phyloP scores from a whole-genome alignment of 2,329 filamentous ascomycete species.

The Alternaria longipes region DNA sequence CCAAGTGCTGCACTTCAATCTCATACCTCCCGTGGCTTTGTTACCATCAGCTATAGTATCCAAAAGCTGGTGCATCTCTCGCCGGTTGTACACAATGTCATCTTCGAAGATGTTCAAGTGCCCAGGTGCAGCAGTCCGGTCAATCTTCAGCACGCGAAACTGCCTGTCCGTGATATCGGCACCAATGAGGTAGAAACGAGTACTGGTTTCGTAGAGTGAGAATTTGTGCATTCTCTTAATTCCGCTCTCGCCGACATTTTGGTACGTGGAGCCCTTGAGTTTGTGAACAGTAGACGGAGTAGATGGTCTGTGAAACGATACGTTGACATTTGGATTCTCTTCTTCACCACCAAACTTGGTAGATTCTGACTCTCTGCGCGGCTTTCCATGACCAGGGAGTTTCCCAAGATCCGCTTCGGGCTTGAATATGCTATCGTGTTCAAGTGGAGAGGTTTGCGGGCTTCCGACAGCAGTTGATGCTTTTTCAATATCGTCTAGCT shows the following conservation, averaged over 20 bases:
- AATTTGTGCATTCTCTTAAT: conserved; percentile 85
- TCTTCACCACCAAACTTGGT: conserved; percentile 54
- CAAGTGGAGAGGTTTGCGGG: conserved; percentile 34
- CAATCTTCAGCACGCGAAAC: conserved; percentile 93
- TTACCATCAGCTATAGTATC: conserved; percentile 97
- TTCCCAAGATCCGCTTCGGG: conserved; percentile 46
- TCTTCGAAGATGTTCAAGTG: conserved; percentile 90
- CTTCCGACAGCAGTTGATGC: conserved; percentile 39
- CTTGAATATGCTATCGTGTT: conserved; percentile 36
- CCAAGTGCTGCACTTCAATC: conserved; percentile 89
- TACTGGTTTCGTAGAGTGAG: conserved; percentile 95
- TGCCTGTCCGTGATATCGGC: conserved; percentile 88
- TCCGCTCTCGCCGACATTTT: conserved; percentile 55
- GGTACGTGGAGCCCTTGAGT: conserved; percentile 50
- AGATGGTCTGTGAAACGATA: conserved; percentile 51
- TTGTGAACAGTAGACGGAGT: conserved; percentile 52
- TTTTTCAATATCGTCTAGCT: conserved; percentile 37
- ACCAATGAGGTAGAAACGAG: conserved; percentile 92
- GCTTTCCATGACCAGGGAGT: conserved; percentile 34
- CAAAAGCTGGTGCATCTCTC: conserved; percentile 91
- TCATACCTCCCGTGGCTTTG: conserved; percentile 86
- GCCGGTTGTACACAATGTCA: conserved; percentile 90
- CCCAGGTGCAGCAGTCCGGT: conserved; percentile 81
- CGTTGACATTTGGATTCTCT: conserved; percentile 51
- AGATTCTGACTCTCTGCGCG: conserved; percentile 41